Evolutionary conservation across 768 basidiomycete species (phyloP).

Genomic region (Gymnopilus dilepis): DNA sequence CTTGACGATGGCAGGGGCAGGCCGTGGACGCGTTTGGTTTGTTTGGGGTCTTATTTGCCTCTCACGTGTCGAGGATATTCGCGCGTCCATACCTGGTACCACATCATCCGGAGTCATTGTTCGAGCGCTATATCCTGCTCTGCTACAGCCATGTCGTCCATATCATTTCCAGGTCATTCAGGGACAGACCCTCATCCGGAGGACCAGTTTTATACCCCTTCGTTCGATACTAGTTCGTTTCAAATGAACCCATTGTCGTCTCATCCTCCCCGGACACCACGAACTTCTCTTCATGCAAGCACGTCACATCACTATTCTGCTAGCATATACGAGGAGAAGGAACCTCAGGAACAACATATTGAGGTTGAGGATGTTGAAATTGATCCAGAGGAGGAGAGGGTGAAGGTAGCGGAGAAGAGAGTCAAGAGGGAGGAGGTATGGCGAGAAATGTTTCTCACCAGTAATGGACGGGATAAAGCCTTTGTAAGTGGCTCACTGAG

Average conservation of each 20-base stretch:
- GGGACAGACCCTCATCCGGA: conserved; percentile 49
- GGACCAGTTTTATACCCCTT: conserved; percentile 58
- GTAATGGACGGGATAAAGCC: conserved; percentile 82
- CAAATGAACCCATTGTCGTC: conserved; percentile 83
- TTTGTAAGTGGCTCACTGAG: conserved; percentile 60
- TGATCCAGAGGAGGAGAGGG: conserved; percentile 54
- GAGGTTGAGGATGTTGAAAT: conserved; percentile 51
- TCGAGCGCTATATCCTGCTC: not conserved
- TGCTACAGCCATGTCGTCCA: conserved; percentile 59
- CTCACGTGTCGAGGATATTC: conserved; percentile 25
- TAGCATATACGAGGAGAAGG: conserved; percentile 51
- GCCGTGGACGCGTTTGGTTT: conserved; percentile 24
- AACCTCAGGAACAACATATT: conserved; percentile 41
- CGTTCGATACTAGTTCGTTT: conserved; percentile 68
- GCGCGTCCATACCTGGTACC: conserved; percentile 14
- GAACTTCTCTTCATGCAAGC: conserved; percentile 50
- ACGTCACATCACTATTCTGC: conserved; percentile 44
- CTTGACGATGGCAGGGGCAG: not conserved
- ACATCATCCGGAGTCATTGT: conserved; percentile 4
- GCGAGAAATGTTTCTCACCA: conserved; percentile 80
- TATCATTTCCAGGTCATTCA: conserved; percentile 61
- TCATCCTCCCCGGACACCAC: conserved; percentile 80
- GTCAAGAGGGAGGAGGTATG: conserved; percentile 73
- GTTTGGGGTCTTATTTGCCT: conserved; percentile 20
- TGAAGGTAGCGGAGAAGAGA: conserved; percentile 47